Conservation (phyloP, 73 alveolate species). For the Paraurostyla sp. region DNA sequence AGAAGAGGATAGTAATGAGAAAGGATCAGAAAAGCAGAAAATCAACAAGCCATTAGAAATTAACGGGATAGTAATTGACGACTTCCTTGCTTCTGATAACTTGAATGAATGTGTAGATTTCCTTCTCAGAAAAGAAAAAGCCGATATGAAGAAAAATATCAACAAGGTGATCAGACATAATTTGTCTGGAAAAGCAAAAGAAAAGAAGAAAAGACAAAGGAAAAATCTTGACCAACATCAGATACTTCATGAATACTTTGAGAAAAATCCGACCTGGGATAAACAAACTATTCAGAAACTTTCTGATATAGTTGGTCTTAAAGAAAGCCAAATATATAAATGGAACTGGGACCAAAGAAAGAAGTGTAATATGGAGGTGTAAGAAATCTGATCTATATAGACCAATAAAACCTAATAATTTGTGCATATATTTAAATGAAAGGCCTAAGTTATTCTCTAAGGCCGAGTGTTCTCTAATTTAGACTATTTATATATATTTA, state of each 20-base stretch:
- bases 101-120: constrained; percentile 54
- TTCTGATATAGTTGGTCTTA: constrained; percentile 56
- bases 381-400: too few species aligned
- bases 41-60: constrained; percentile 1
- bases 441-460: too few species aligned
- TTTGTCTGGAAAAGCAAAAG: background rate
- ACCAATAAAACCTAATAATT: too few species aligned
- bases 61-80: constrained; percentile 15
- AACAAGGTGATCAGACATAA: constrained; percentile 33
- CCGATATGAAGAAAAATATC: background rate
- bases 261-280: constrained; percentile 67
- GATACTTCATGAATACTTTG: constrained; percentile 42
- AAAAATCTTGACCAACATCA: constrained; percentile 48
- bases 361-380: constrained; percentile 24
- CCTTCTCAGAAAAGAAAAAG: constrained; percentile 23
- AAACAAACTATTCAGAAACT: constrained; percentile 52
- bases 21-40: constrained; percentile 46
- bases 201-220: constrained; percentile 61
- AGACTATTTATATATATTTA: too few species aligned
- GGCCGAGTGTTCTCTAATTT: too few species aligned
- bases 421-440: too few species aligned
- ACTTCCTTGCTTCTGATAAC: constrained; percentile 49
- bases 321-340: constrained; percentile 66
- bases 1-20: background rate
- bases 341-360: constrained; percentile 77